A percentile compares a stretch with the other conserved stretches of the same genome.
Conservation (phyloP, 441 rosid species). For the Flueggea neowawraea region DNA sequence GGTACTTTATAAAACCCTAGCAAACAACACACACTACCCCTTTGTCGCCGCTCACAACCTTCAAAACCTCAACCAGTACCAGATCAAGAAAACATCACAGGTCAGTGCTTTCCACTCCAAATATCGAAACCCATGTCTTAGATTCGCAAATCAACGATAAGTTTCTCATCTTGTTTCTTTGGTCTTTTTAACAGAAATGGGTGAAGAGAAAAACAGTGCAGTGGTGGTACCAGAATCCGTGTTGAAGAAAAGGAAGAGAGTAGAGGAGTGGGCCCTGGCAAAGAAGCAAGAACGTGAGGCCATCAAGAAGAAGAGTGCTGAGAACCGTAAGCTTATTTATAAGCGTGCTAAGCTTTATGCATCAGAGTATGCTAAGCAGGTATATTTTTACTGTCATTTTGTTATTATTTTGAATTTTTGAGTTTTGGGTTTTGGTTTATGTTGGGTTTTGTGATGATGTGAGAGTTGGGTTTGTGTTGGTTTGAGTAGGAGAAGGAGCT, state of each 20-base stretch:
- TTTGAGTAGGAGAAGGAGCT: conserved; percentile 40
- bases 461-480: too few species aligned
- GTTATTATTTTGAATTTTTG: not conserved
- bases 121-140: too few species aligned
- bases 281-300: conserved; percentile 39
- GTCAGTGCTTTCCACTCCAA: too few species aligned
- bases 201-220: conserved; percentile 40
- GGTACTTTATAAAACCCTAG: too few species aligned
- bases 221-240: conserved; percentile 66
- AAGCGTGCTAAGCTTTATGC: conserved; percentile 52
- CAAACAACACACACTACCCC: too few species aligned
- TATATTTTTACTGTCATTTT: not conserved
- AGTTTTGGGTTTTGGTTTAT: not conserved
- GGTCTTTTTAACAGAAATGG: conserved; percentile 26
- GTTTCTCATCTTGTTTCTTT: too few species aligned
- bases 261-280: conserved; percentile 61
- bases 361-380: conserved; percentile 50
- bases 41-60: too few species aligned
- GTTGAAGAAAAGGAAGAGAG: conserved; percentile 72
- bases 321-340: conserved; percentile 48
- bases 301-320: conserved; percentile 42
- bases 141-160: too few species aligned
- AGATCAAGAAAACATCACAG: too few species aligned
- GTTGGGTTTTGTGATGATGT: not conserved
- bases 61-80: too few species aligned